Conservation (phyloP, 2,329 filamentous ascomycete species). For the Coniochaeta prunicola region DNA sequence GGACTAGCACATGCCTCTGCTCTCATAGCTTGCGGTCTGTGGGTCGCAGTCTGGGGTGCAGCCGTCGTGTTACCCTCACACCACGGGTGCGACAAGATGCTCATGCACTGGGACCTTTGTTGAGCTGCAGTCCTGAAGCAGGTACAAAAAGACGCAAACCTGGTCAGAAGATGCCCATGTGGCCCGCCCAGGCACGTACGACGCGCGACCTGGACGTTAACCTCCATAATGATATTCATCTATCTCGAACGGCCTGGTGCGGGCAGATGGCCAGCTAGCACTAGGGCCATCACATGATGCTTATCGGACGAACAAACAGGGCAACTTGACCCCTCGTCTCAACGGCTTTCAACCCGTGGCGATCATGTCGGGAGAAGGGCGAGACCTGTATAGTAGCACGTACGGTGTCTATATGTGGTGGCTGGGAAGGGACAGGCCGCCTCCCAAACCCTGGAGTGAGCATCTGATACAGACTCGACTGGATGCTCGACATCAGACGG, state of each 20-base stretch:
- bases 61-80: conserved; percentile 6
- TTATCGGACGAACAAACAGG: conserved; percentile 4
- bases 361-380: conserved; percentile 13
- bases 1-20: not conserved
- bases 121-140: conserved; percentile 7
- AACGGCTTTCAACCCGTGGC: conserved; percentile 7
- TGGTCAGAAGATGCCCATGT: conserved; percentile 10
- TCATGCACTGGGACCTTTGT: not conserved
- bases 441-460: not conserved
- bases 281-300: conserved; percentile 8
- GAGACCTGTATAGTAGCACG: conserved; percentile 11
- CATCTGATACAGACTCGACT: not conserved
- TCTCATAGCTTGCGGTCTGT: not conserved
- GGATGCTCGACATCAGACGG: not conserved
- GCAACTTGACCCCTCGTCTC: conserved; percentile 5
- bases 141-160: conserved; percentile 14
- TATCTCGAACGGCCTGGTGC: conserved; percentile 12
- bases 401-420: conserved; percentile 6
- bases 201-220: conserved; percentile 9
- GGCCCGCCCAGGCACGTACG: conserved; percentile 5
- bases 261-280: not conserved
- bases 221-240: conserved; percentile 10
- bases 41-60: not conserved
- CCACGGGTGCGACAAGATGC: conserved; percentile 10
- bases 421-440: conserved; percentile 3